Base-by-base conservation (phyloP, 768 basidiomycete species). In the Calocybe gangraenosa region DNA sequence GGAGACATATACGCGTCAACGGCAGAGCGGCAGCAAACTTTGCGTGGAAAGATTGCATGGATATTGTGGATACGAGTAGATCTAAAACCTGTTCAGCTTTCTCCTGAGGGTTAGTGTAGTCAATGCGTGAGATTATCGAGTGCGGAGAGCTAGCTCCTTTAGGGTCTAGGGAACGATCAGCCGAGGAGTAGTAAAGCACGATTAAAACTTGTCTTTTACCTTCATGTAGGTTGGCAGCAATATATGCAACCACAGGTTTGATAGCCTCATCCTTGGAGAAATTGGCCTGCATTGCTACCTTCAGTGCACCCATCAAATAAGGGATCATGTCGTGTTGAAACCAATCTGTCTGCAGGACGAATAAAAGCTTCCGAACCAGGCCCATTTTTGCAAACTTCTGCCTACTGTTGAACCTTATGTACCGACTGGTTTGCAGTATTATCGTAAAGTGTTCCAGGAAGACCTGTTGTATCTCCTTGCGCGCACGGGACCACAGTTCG, bases 161-260 rank as follows among this genome's bases (percentile, higher is more conserved):
- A 2, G 51, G 21, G 31, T 43, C 65, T 66, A 42, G 44, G 42
- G 21, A 44, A 25, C 35, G 11, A 37, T 43, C 42, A 49, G 46
- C 59, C 28, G 44, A 44, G 13, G 35, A 28, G 14, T 49, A 45
- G 20, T 33, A 14, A 21, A 15, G 40, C 39, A 9, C 3, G 22
- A 4, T 19, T 31, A 28, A 41, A 37, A 17, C 7, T 35, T 6
- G 5, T 18, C 30, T 14, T 77, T 44, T 43, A 87, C 88, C 72
- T 58, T 77, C 75, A 49, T 85, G 78, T 10, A 93, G 62, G 58
- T 87, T 86, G 0, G 91, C 87, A 1, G 90, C 87, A 7, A 95
- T 67, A 60, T 89, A 95, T 0, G 91, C 85, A 3, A 92, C 79
- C 1, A 93, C 64, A 0, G 94, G 92, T 57, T 92, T 95, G 55